phyloP scores from a whole-genome alignment of 208 protist genomes.

The Crithidia mellificae region DNA sequence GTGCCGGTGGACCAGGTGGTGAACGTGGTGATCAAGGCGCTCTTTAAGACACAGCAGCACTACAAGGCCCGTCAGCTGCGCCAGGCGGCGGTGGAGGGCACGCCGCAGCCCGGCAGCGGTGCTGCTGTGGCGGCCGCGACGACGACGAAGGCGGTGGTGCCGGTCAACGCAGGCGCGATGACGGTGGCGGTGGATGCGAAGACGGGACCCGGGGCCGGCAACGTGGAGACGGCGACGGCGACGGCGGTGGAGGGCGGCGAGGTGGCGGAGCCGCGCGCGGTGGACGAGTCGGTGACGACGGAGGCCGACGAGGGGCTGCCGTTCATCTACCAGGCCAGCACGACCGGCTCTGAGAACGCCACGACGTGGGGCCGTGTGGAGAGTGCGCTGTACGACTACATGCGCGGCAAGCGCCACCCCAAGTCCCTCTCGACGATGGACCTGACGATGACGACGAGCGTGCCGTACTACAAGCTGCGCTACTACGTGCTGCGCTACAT shows the following conservation, averaged over 20 bases:
- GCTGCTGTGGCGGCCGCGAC: not conserved
- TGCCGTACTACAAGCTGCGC: slow-evolving; percentile 40
- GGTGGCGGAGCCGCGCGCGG: slow-evolving; percentile 4
- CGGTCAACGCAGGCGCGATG: no score
- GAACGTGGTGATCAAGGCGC: slow-evolving; percentile 80
- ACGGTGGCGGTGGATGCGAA: slow-evolving; percentile 3
- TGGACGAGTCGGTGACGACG: slow-evolving; percentile 11
- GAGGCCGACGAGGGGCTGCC: slow-evolving; percentile 35
- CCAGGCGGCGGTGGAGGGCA: slow-evolving; percentile 3
- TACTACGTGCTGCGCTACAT: slow-evolving; percentile 63
- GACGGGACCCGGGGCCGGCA: not conserved
- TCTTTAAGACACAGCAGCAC: slow-evolving; percentile 69
- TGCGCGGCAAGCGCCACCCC: slow-evolving; percentile 50
- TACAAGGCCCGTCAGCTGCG: slow-evolving; percentile 31
- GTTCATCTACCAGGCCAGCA: slow-evolving; percentile 72
- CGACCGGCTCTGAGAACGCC: slow-evolving; percentile 49
- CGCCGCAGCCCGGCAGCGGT: not conserved
- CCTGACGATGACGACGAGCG: slow-evolving; percentile 47
- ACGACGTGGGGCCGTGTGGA: slow-evolving; percentile 53
- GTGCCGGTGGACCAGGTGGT: slow-evolving; percentile 88
- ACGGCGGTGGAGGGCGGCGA: not conserved
- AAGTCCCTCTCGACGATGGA: slow-evolving; percentile 40
- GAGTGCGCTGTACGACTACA: slow-evolving; percentile 38
- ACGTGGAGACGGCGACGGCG: slow-evolving; percentile 13
- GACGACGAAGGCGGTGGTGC: slow-evolving; percentile 1